phyloP scores from a whole-genome alignment of 163 green algal genomes.

The Chlorella variabilis region DNA sequence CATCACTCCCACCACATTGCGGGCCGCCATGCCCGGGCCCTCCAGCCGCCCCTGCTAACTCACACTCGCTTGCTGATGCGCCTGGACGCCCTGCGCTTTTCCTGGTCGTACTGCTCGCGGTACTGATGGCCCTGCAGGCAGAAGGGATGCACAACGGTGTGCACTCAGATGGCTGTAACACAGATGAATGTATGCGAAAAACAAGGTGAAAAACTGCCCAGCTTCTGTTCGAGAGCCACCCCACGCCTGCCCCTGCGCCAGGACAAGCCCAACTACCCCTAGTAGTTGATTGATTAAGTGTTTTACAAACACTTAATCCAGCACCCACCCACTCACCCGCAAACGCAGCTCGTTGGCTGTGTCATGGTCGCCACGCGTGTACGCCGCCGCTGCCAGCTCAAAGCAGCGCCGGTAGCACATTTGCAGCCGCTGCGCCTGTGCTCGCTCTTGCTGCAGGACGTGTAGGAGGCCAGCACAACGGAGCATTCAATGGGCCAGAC shows the following conservation, averaged over 20 bases:
- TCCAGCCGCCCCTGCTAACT: background rate
- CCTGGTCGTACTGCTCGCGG: slow-evolving; percentile 22
- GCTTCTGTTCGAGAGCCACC: too few species aligned
- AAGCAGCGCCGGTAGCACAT: slow-evolving; percentile 24
- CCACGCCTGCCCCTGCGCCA: too few species aligned
- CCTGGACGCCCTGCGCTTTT: slow-evolving; percentile 11
- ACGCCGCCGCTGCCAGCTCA: slow-evolving; percentile 8
- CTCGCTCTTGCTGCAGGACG: slow-evolving; percentile 32
- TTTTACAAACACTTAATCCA: too few species aligned
- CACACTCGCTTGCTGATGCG: slow-evolving; percentile 40
- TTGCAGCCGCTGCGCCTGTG: background rate
- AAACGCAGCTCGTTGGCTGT: slow-evolving; percentile 1
- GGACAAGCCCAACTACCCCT: too few species aligned
- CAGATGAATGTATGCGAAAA: too few species aligned
- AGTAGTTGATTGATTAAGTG: too few species aligned
- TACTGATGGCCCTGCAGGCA: slow-evolving; percentile 17
- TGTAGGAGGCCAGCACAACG: too few species aligned
- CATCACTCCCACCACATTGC: too few species aligned
- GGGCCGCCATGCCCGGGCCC: too few species aligned
- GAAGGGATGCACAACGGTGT: background rate
- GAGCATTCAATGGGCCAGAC: too few species aligned
- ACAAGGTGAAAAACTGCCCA: too few species aligned
- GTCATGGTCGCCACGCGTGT: background rate
- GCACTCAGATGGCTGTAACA: background rate
- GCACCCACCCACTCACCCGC: background rate